Conservation (phyloP, 1,284 basidiomycete species). For the Sanghuangporus sanghuang region DNA sequence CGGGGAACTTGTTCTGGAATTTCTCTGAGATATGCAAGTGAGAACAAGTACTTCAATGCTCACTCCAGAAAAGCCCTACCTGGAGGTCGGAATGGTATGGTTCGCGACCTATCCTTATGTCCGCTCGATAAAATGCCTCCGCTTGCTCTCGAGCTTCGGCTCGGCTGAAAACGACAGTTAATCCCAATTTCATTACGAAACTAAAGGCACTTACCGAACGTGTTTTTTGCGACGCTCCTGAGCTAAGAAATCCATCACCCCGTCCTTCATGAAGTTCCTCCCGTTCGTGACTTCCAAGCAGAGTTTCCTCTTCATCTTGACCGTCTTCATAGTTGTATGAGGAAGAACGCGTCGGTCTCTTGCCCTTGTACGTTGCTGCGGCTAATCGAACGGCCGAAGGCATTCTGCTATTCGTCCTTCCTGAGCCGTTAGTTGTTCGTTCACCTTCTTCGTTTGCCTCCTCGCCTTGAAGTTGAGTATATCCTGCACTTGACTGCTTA, state of each 20-base stretch:
- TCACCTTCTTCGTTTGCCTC: neutral
- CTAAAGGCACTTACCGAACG: slow-evolving; percentile 6
- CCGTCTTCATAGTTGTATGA: slow-evolving; percentile 18
- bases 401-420: slow-evolving; percentile 4
- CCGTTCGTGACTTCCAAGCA: slow-evolving; percentile 18
- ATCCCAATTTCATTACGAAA: neutral
- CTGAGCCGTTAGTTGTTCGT: neutral
- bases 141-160: slow-evolving; percentile 4
- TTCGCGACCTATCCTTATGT: slow-evolving; percentile 68
- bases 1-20: slow-evolving; percentile 59
- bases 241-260: neutral
- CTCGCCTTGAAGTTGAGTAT: slow-evolving; percentile 8
- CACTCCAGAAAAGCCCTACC: slow-evolving; percentile 38
- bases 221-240: neutral
- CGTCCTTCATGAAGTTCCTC: slow-evolving; percentile 17
- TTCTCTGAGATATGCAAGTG: slow-evolving; percentile 43
- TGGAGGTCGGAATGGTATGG: slow-evolving; percentile 70
- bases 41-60: slow-evolving; percentile 7
- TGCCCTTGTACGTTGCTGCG: slow-evolving; percentile 17
- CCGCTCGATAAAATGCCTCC: slow-evolving; percentile 16
- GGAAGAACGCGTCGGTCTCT: slow-evolving; percentile 7
- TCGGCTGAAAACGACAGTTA: neutral
- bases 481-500: slow-evolving; percentile 10
- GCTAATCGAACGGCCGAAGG: slow-evolving; percentile 12
- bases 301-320: slow-evolving; percentile 22